These are phyloP conservation scores for Calophaca sinica DNA, from an alignment of 306 rosid species.

Conservation along the genomic window DNA sequence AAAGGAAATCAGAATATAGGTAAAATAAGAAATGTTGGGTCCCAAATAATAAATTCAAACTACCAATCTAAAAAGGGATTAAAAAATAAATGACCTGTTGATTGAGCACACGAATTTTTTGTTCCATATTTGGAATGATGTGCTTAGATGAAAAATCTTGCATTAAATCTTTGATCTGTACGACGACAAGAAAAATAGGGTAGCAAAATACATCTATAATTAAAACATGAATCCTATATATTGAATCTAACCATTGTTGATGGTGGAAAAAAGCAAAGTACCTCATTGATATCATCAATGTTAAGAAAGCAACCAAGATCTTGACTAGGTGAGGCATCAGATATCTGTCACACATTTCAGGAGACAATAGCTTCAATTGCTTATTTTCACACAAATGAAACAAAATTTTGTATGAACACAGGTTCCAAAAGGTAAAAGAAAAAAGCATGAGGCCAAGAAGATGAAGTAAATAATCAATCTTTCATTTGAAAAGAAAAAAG, in stretches of 20 bases:
- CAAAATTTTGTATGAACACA: slow-evolving; percentile 3
- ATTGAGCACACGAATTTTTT: slow-evolving; percentile 85
- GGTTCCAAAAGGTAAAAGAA: slow-evolving; percentile 29
- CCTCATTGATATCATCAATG: slow-evolving; percentile 76
- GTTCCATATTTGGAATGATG: slow-evolving; percentile 96
- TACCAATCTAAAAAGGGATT: slow-evolving; percentile 1
- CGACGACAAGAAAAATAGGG: slow-evolving; percentile 51
- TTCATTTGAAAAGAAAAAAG: slow-evolving; percentile 22
- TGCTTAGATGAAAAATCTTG: slow-evolving; percentile 87
- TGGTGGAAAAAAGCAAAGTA: slow-evolving; percentile 45
- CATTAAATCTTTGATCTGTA: slow-evolving; percentile 86
- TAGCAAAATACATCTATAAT: slow-evolving; percentile 50
- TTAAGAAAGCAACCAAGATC: slow-evolving; percentile 79
- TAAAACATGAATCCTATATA: slow-evolving; percentile 40
- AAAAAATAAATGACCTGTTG: slow-evolving; percentile 72
- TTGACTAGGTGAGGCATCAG: slow-evolving; percentile 61
- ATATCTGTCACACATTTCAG: slow-evolving; percentile 67
- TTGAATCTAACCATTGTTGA: slow-evolving; percentile 40
- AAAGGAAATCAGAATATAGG: slow-evolving; percentile 31
- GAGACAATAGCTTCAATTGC: slow-evolving; percentile 50
- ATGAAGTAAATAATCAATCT: slow-evolving; percentile 2
- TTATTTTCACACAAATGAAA: slow-evolving; percentile 32
- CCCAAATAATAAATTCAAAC: slow-evolving; percentile 27
- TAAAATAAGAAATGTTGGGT: slow-evolving; percentile 37
- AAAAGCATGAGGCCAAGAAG: slow-evolving; percentile 11